A percentile compares a stretch with the other conserved stretches of the same genome.
phyloP scores from a whole-genome alignment of 345 rosid genomes.

The Citrus maxima region DNA sequence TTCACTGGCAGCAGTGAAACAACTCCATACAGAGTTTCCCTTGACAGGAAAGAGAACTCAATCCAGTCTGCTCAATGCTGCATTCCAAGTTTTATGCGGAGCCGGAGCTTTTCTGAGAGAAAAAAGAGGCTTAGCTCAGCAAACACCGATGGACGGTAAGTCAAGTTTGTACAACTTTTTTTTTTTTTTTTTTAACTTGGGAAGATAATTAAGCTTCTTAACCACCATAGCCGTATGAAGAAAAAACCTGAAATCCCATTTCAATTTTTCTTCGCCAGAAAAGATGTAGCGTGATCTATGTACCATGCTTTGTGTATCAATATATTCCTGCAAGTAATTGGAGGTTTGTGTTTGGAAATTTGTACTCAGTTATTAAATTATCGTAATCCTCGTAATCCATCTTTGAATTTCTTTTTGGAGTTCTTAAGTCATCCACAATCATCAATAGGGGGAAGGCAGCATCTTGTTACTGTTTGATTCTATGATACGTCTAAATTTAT shows the following conservation, averaged over 20 bases:
- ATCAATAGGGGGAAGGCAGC: background rate
- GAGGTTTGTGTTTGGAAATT: background rate
- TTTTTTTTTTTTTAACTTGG: background rate
- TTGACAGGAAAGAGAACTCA: constrained; percentile 26
- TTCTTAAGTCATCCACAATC: background rate
- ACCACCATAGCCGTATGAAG: background rate
- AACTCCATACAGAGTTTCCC: constrained; percentile 15
- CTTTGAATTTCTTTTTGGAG: background rate
- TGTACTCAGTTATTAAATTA: background rate
- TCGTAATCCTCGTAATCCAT: background rate
- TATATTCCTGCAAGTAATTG: background rate
- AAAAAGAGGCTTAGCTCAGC: constrained; percentile 35
- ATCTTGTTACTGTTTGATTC: background rate
- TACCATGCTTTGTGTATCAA: constrained; percentile 2
- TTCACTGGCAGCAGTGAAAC: constrained; percentile 14
- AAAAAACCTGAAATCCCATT: constrained; percentile 1
- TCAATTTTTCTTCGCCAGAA: constrained; percentile 3
- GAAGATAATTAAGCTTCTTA: background rate
- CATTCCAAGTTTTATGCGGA: constrained; percentile 45
- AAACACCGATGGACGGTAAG: background rate
- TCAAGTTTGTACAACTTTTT: background rate
- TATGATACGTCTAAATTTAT: background rate
- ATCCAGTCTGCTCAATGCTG: constrained; percentile 34
- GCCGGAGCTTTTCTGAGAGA: constrained; percentile 42
- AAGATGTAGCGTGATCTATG: background rate